Evolutionary conservation across 1,139 yeast genomes (phyloP).

Genomic region (Geotrichum fermentans): DNA sequence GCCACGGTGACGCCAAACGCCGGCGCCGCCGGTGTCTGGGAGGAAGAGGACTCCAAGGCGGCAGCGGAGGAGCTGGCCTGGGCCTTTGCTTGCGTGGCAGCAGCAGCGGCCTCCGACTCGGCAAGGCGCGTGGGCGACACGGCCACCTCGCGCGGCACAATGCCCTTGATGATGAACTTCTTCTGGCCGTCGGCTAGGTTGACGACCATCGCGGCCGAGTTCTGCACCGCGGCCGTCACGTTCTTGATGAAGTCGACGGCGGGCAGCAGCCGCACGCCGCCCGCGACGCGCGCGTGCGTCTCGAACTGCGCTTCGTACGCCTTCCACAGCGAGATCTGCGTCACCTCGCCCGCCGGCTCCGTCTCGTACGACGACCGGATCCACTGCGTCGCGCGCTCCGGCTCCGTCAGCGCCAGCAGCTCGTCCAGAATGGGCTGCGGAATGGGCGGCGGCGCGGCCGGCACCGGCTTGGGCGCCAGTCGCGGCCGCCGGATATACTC

Average conservation of each 20-base stretch:
- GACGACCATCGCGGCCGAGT: slow-evolving; percentile 90
- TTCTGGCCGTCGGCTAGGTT: slow-evolving; percentile 53
- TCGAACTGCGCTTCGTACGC: slow-evolving; percentile 85
- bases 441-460: slow-evolving; percentile 63
- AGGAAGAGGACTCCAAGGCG: too few relatives aligned
- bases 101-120: neutral
- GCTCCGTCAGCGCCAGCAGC: slow-evolving; percentile 68
- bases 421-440: slow-evolving; percentile 57
- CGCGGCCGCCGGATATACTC: slow-evolving; percentile 40
- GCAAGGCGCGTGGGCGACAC: neutral
- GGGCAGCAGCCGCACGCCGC: slow-evolving; percentile 63
- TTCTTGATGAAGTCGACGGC: slow-evolving; percentile 96
- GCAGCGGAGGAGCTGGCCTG: neutral
- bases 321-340: slow-evolving; percentile 94
- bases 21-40: slow-evolving; percentile 23
- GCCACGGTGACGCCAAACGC: slow-evolving; percentile 37
- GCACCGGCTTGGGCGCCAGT: slow-evolving; percentile 39
- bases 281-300: slow-evolving; percentile 39
- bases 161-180: slow-evolving; percentile 87
- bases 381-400: slow-evolving; percentile 92
- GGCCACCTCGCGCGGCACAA: slow-evolving; percentile 50
- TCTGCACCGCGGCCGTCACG: slow-evolving; percentile 85
- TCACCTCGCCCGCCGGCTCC: slow-evolving; percentile 70
- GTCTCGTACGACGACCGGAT: slow-evolving; percentile 89
- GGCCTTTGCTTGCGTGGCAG: neutral